Conservation (phyloP, 2,329 filamentous ascomycete genomes). For the Trichoderma sp. region DNA sequence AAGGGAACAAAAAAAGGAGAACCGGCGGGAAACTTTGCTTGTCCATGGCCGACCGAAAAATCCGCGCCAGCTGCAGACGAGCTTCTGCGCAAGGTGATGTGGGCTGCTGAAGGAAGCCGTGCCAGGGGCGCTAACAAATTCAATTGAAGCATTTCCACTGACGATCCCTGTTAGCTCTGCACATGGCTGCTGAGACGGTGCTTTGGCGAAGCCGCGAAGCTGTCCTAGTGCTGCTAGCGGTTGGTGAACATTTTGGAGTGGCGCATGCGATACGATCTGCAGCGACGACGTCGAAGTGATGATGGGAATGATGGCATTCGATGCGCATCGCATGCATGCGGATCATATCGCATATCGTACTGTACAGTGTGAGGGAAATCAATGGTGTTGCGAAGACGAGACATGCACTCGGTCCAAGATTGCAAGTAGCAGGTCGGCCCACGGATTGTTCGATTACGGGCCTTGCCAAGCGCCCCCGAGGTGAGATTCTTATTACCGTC, state of each 20-base stretch:
- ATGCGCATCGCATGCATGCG: background rate
- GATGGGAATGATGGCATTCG: background rate
- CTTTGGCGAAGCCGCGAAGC: background rate
- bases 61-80: background rate
- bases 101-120: background rate
- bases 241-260: background rate
- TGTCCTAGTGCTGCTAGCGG: background rate
- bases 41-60: conserved; percentile 1
- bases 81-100: background rate
- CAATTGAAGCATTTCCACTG: conserved; percentile 15
- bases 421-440: background rate
- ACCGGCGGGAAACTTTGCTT: background rate
- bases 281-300: conserved; percentile 11
- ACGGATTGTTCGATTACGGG: conserved; percentile 9
- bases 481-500: conserved; percentile 2
- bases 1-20: background rate
- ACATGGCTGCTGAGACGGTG: background rate
- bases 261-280: conserved; percentile 18
- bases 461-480: conserved; percentile 1
- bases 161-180: conserved; percentile 8
- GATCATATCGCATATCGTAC: background rate
- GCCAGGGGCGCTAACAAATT: conserved; percentile 11
- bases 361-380: background rate
- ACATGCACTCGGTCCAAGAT: background rate
- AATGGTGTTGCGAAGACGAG: background rate